phyloP scores from a whole-genome alignment of 2,329 filamentous ascomycete species.

The Hypoxylon sp. region DNA sequence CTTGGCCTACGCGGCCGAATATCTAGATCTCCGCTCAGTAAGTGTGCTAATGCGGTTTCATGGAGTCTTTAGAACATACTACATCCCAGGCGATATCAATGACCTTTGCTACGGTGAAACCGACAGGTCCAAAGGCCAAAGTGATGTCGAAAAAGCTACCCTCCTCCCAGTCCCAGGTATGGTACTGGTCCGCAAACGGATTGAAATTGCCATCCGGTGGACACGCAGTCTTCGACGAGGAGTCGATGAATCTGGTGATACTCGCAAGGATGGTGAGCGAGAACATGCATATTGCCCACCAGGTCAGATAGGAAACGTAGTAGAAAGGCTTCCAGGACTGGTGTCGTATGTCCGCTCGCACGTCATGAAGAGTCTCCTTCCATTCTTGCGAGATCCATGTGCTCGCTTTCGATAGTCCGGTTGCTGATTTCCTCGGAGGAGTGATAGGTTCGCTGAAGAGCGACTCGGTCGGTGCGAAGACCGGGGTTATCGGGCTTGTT shows the following conservation, averaged over 20 bases:
- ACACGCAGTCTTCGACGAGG: slow-evolving; percentile 8
- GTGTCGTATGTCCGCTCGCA: neutral
- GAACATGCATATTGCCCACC: too few relatives aligned
- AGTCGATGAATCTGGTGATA: neutral
- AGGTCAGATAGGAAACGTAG: neutral
- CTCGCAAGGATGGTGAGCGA: too few relatives aligned
- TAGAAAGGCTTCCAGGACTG: neutral
- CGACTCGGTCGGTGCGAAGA: slow-evolving; percentile 3
- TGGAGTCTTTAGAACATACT: slow-evolving; percentile 32
- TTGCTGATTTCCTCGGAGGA: neutral
- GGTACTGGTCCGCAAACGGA: slow-evolving; percentile 7
- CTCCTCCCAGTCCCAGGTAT: slow-evolving; percentile 35
- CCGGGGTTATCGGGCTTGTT: too few relatives aligned
- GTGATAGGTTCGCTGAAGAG: slow-evolving; percentile 2
- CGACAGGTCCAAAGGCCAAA: slow-evolving; percentile 32
- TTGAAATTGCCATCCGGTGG: slow-evolving; percentile 31
- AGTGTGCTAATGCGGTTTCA: too few relatives aligned
- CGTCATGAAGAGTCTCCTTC: slow-evolving; percentile 6
- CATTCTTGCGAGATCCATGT: slow-evolving; percentile 10
- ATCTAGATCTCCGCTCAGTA: too few relatives aligned
- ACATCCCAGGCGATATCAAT: slow-evolving; percentile 44
- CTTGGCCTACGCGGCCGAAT: slow-evolving; percentile 5
- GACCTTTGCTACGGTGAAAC: slow-evolving; percentile 41
- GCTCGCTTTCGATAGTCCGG: neutral
- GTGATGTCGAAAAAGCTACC: slow-evolving; percentile 39